Base-by-base conservation (phyloP, 2,329 filamentous ascomycete species). In the Arthroderma sp. region DNA sequence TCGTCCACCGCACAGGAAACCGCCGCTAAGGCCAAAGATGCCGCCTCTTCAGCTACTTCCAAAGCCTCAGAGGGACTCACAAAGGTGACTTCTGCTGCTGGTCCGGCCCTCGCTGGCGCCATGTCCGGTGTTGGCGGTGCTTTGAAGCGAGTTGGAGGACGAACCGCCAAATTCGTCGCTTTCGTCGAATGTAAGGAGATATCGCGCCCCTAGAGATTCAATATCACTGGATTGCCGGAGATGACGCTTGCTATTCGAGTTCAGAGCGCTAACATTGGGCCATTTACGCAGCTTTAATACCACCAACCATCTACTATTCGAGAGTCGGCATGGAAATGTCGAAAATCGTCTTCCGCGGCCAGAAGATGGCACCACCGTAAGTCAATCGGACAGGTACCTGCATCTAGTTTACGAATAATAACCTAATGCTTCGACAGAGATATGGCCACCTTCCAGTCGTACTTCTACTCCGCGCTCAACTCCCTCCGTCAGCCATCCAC, bases 321-420 rank as follows among this genome's bases (percentile, higher is more conserved):
- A 87, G 84, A 73, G 91, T 97, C 70, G 87, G 81, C 67, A 77
- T 91, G 63, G 93, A 98, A 80, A 80, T 97, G 60, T 81, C 81
- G 71, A 95, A 88, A 81, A 81, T 96, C 65, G 83, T 97, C 65
- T 89, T 90, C 79, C 82, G 83, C 67, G 85, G 84, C 73, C 90
- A 91, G 76, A 88, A 87, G 78, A 96, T 98, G 90, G 79, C 81
- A 70, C 90, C 89, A 76, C 93, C 93, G 93, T 98, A 87, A 84
- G 91, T 61, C 25, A 38, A 54, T 59, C 17, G 15, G 13, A 15
- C 23, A 21, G 54, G 17, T 25, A 21, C 23, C 11, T 13, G 3
- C 35, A n/a, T 4, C 19, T 7, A 31, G 37, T 38, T 19, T 39
- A n/a, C 19, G 15, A n/a, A 55, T 55, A 37, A 39, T 35, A 56